Conservation (phyloP, 495 filamentous ascomycete genomes). For the Annulohypoxylon nitens region DNA sequence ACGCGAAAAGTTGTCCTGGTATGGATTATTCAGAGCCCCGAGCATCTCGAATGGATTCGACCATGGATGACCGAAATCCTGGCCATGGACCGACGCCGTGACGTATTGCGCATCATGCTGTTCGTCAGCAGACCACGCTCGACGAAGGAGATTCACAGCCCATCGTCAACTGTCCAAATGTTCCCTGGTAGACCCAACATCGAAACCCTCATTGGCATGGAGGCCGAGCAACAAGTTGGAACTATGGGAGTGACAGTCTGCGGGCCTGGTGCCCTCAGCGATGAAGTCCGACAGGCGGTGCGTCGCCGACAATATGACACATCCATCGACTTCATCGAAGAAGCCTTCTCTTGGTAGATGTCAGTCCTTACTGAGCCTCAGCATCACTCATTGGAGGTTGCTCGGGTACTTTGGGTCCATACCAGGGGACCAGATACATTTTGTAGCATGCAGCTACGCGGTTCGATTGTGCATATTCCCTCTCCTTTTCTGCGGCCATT, state of each 20-base stretch:
- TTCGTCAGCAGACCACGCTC: slow-evolving; percentile 89
- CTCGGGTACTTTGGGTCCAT: slow-evolving; percentile 12
- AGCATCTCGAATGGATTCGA: slow-evolving; percentile 92
- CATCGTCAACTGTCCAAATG: slow-evolving; percentile 89
- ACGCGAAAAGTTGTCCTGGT: slow-evolving; percentile 84
- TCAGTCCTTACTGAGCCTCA: neutral
- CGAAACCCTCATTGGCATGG: slow-evolving; percentile 78
- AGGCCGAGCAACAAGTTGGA: slow-evolving; percentile 81
- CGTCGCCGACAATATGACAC: slow-evolving; percentile 73
- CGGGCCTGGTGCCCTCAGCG: slow-evolving; percentile 88
- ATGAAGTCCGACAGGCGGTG: slow-evolving; percentile 83
- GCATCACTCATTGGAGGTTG: neutral
- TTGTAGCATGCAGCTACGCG: slow-evolving; percentile 28
- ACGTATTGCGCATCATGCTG: slow-evolving; percentile 85
- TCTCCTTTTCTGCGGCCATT: slow-evolving; percentile 34
- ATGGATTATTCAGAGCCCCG: slow-evolving; percentile 90
- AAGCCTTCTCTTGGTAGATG: slow-evolving; percentile 88
- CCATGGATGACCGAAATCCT: slow-evolving; percentile 97
- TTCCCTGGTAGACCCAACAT: slow-evolving; percentile 79
- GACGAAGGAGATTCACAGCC: slow-evolving; percentile 83
- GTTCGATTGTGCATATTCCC: slow-evolving; percentile 50
- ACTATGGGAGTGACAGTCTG: slow-evolving; percentile 90
- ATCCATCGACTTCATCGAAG: slow-evolving; percentile 90
- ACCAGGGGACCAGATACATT: slow-evolving; percentile 19
- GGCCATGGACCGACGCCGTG: slow-evolving; percentile 81